Evolutionary conservation across 176 grass and related monocot species (phyloP), one percentile per base, ranked within the genome.

Genomic region (Tuctoria greenei): DNA sequence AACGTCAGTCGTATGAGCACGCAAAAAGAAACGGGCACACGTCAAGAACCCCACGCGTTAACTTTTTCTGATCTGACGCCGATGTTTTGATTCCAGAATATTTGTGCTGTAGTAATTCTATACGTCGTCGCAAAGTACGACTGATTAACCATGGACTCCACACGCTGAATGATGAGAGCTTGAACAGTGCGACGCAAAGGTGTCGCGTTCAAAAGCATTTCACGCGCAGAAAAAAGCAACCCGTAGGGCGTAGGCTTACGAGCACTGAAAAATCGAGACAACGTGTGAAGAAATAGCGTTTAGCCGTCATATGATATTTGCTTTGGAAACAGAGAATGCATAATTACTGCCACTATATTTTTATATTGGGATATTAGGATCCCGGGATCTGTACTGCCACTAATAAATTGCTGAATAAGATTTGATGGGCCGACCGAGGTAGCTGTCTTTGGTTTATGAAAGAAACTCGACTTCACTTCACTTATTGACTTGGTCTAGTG

Each of bases 31-130:
- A 43, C 10, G 4, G 45, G 45, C 37, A 5, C 27, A 4, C 34
- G 7, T 18, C 78, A 31, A n/a, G 40, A 78, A 66, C 39, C 79
- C 60, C 59, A 73, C 85, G 61, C 79, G 61, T 78, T 44, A 67
- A 76, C 16, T 38, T 57, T 31, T 31, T n/a, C n/a, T n/a, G n/a
- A n/a, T n/a, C 10, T 78, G 50, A 73, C 43, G 16, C 4, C 1
- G 67, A 73, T 39, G 61, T 82, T 35, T 77, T 43, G 23, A 3
- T 20, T 35, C 49, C 39, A 16, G 4, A 47, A 5, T 47, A 47
- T 13, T 16, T 47, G 16, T 7, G 7, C 7, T 10, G 2, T 44
- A 45, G 12, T 45, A 47, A 47, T 16, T 47, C 14, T 16, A 46
- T 46, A 47, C 5, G 16, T 47, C n/a, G 16, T 47, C 45, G 45